Base-by-base conservation (phyloP, 164 flowering plant genomes). In the Tetrastigma voinierianum region DNA sequence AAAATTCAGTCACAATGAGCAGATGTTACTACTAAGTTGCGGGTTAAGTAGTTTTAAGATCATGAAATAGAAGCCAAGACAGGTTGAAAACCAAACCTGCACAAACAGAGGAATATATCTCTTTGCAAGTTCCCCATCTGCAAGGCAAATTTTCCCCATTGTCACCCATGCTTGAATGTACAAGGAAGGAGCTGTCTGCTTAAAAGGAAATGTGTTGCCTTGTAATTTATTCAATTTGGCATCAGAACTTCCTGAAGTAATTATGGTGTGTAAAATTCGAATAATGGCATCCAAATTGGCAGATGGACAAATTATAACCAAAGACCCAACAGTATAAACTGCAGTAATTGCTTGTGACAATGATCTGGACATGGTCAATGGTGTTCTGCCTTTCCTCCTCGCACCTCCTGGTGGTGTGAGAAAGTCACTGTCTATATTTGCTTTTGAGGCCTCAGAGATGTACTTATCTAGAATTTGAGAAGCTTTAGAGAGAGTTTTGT, bases 71-170 rank as follows among this genome's bases (percentile, higher is more conserved):
- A 63, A 19, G 18, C 43, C 5, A 57, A 9, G 51, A 23, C 53
- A 61, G 32, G 57, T 46, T 51, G 40, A 51, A 43, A 48, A 48
- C n/a, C 70, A 48, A 72, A 96, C 99, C 97, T 93, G 93, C 70
- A 90, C 92, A 76, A 96, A 96, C 12, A 96, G 72, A 51, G 99
- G 99, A 65, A 96, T 87, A 58, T 96, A 96, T 12, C 86, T 80
- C 77, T 96, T 96, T 23, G 98, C 99, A 60, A 87, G 86, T 53
- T 87, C 85, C 59, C 76, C 98, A 82, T 96, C 96, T 20, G 89
- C 90, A 57, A 96, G 86, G 75, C 99, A 96, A 46, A 96, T 81
- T 82, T 96, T 96, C 61, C 97, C 98, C 95, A 93, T 89, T 15
- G 99, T 80, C 69, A 93, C 59, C 98, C 99, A 96, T 32, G 95